A percentile compares a stretch with the other conserved stretches of the same genome.
These are phyloP conservation scores for Moesziomyces antarcticus DNA, from an alignment of 1,284 basidiomycete species.

Conservation along the genomic window DNA sequence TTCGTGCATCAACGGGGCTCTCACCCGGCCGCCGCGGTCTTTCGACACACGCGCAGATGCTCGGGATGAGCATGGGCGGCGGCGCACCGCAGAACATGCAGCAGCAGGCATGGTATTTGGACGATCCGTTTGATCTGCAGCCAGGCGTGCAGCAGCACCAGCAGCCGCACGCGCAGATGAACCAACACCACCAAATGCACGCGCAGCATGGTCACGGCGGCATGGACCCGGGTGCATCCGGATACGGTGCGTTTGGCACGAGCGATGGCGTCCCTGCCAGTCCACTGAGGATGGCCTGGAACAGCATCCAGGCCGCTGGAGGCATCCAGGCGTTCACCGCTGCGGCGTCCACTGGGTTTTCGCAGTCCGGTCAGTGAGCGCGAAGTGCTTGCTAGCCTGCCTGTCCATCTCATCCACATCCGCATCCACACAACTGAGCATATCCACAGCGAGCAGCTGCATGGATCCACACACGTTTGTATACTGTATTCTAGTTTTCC, in stretches of 20 bases:
- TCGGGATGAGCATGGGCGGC: slow-evolving; percentile 33
- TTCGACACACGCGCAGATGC: slow-evolving; percentile 23
- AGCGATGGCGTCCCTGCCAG: slow-evolving; percentile 20
- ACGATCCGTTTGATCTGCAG: slow-evolving; percentile 47
- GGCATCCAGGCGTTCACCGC: slow-evolving; percentile 48
- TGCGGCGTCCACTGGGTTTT: slow-evolving; percentile 15
- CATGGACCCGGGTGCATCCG: slow-evolving; percentile 3
- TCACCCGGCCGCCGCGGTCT: slow-evolving; percentile 41
- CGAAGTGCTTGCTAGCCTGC: too few relatives aligned
- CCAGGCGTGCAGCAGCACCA: slow-evolving; percentile 38
- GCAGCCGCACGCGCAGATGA: slow-evolving; percentile 30
- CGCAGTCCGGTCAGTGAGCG: slow-evolving; percentile 29
- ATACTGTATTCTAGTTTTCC: too few relatives aligned
- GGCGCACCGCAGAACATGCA: slow-evolving; percentile 27
- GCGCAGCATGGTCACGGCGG: slow-evolving; percentile 15
- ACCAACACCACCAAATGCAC: slow-evolving; percentile 18
- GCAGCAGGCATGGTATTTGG: slow-evolving; percentile 38
- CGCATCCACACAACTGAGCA: too few relatives aligned
- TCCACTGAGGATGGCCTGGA: slow-evolving; percentile 45
- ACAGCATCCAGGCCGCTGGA: slow-evolving; percentile 48
- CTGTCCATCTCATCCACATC: neutral
- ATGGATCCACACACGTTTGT: too few relatives aligned
- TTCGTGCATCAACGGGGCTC: slow-evolving; percentile 36
- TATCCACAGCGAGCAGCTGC: too few relatives aligned
- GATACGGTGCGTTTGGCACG: slow-evolving; percentile 7